phyloP scores from a whole-genome alignment of 345 rosid genomes.

The Draba incana region DNA sequence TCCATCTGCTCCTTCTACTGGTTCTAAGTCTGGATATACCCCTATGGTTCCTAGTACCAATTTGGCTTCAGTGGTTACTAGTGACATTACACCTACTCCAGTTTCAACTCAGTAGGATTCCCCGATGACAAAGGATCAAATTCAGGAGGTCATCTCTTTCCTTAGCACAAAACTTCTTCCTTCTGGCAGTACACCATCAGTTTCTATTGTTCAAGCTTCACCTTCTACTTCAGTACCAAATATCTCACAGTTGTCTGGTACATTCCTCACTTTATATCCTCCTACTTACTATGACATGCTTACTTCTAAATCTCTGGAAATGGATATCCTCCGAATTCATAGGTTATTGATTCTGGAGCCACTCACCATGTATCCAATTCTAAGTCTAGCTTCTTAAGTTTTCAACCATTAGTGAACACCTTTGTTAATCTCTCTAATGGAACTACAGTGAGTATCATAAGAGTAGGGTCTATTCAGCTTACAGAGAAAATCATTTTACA shows the following conservation, averaged over 20 bases:
- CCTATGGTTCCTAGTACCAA: too few species aligned
- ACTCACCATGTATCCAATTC: background rate
- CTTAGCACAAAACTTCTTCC: background rate
- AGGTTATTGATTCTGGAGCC: background rate
- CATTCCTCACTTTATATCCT: background rate
- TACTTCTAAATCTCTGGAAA: background rate
- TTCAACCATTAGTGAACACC: background rate
- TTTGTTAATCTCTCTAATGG: background rate
- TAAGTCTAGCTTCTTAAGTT: background rate
- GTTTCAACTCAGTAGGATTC: too few species aligned
- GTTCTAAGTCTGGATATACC: too few species aligned
- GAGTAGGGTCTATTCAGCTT: background rate
- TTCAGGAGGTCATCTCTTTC: background rate
- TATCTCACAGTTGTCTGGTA: background rate
- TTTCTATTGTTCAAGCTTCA: background rate
- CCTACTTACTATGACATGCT: background rate
- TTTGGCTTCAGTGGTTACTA: too few species aligned
- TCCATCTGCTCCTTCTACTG: too few species aligned
- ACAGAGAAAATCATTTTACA: fast-evolving
- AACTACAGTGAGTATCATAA: background rate
- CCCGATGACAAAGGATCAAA: background rate
- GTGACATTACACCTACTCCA: too few species aligned
- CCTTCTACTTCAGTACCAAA: background rate
- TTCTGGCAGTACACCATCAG: background rate
- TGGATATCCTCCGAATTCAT: background rate